These are phyloP conservation scores for Trichophyton benhamiae DNA, from an alignment of 2,329 filamentous ascomycete species.

Conservation along the genomic window DNA sequence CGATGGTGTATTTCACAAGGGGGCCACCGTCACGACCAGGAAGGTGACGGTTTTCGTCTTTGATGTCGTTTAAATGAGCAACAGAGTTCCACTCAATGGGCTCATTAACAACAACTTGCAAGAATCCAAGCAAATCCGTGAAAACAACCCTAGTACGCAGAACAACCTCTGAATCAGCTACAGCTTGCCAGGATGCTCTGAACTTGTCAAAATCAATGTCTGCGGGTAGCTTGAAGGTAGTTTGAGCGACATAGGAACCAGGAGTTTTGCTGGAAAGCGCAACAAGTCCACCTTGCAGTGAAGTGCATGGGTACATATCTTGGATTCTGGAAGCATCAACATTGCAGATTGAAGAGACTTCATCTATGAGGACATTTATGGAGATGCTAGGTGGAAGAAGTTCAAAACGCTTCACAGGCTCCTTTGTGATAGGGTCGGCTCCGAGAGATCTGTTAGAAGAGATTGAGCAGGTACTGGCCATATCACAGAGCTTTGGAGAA, in stretches of 20 bases:
- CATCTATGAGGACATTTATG: constrained; percentile 13
- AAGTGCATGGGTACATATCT: constrained; percentile 32
- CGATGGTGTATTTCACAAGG: constrained; percentile 19
- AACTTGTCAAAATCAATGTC: constrained; percentile 25
- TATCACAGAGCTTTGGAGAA: constrained; percentile 31
- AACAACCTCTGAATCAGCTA: constrained; percentile 25
- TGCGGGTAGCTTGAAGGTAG: constrained; percentile 21
- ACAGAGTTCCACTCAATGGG: constrained; percentile 15
- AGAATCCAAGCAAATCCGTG: constrained; percentile 16
- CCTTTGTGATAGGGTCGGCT: constrained; percentile 5
- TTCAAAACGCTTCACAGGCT: constrained; percentile 19
- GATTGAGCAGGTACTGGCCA: constrained; percentile 22
- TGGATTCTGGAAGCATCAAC: constrained; percentile 20
- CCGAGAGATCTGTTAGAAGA: constrained; percentile 6
- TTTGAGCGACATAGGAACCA: constrained; percentile 32
- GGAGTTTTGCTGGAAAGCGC: constrained; percentile 27
- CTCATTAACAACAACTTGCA: constrained; percentile 22
- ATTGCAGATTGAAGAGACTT: constrained; percentile 15
- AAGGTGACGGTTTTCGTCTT: constrained; percentile 7
- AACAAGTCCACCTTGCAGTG: constrained; percentile 33
- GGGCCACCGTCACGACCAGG: constrained; percentile 21
- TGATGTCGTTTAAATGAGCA: constrained; percentile 8
- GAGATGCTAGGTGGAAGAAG: constrained; percentile 17
- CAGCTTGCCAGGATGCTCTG: constrained; percentile 28
- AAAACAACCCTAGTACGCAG: constrained; percentile 31